A percentile compares a stretch with the other conserved stretches of the same genome.
phyloP scores from a whole-genome alignment of 2,329 filamentous ascomycete genomes.

The Escovopsis weberi region DNA sequence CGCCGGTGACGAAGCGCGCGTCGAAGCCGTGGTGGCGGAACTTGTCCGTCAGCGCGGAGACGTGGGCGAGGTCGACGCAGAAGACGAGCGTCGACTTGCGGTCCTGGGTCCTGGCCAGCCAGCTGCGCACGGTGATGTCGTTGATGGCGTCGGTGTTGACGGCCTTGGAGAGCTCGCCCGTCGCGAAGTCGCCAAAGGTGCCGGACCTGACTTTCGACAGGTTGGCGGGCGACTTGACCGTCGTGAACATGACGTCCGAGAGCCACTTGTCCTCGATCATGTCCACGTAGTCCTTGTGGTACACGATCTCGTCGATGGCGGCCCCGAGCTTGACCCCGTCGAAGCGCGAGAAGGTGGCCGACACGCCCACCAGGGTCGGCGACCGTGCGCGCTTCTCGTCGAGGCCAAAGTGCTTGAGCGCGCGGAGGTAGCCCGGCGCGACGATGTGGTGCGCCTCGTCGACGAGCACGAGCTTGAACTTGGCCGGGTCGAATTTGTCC shows the following conservation, averaged over 20 bases:
- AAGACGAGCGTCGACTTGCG: slow-evolving; percentile 85
- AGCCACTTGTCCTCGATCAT: slow-evolving; percentile 83
- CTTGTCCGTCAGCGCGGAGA: slow-evolving; percentile 54
- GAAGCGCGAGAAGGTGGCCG: slow-evolving; percentile 63
- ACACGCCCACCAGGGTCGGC: slow-evolving; percentile 74
- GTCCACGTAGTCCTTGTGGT: slow-evolving; percentile 61
- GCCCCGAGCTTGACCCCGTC: slow-evolving; percentile 72
- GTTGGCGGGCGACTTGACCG: slow-evolving; percentile 70
- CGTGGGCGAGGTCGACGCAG: slow-evolving; percentile 81
- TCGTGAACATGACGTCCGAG: slow-evolving; percentile 84
- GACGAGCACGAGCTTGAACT: slow-evolving; percentile 82
- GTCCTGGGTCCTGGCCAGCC: slow-evolving; percentile 59
- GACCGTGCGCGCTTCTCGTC: slow-evolving; percentile 25
- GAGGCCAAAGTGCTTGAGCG: slow-evolving; percentile 67
- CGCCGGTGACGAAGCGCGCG: slow-evolving; percentile 73
- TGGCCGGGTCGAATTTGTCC: slow-evolving; percentile 62
- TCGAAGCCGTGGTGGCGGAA: slow-evolving; percentile 71
- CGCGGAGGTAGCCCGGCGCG: slow-evolving; percentile 60
- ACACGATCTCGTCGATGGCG: slow-evolving; percentile 90
- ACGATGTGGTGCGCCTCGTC: slow-evolving; percentile 98
- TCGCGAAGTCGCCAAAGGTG: slow-evolving; percentile 59
- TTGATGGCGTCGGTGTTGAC: slow-evolving; percentile 77
- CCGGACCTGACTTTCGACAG: slow-evolving; percentile 53
- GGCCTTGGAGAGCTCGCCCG: slow-evolving; percentile 59
- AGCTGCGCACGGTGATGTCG: slow-evolving; percentile 70